phyloP scores from a whole-genome alignment of 257 asterid genomes.

The Solanum tacnaense region DNA sequence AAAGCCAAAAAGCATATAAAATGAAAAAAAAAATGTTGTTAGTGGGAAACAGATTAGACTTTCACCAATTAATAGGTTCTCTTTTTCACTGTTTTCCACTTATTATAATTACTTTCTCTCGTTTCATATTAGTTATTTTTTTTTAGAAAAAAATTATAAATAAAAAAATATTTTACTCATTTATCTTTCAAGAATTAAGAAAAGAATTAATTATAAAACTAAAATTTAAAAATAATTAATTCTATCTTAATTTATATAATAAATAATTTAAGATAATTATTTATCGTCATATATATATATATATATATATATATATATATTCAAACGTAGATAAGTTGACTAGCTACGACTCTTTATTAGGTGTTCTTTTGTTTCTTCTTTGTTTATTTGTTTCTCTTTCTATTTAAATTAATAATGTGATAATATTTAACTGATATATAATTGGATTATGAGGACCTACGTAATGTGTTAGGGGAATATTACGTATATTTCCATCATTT shows the following conservation, averaged over 20 bases:
- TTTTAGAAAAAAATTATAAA: too few species aligned
- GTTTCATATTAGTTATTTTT: not conserved
- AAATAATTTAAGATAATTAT: too few species aligned
- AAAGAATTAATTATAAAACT: too few species aligned
- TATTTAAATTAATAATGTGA: not conserved
- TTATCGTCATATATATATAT: too few species aligned
- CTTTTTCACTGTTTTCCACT: not conserved
- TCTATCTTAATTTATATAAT: too few species aligned
- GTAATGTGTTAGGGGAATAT: too few species aligned
- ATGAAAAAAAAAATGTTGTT: too few species aligned
- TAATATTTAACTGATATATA: not conserved
- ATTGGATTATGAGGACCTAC: too few species aligned
- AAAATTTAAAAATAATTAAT: too few species aligned
- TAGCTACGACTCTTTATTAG: not conserved
- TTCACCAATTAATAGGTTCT: not conserved
- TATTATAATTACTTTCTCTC: not conserved
- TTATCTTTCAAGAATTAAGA: too few species aligned
- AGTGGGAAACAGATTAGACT: not conserved
- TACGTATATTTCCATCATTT: accelerated
- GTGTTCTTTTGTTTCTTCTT: not conserved
- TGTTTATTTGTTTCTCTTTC: not conserved
- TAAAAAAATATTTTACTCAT: too few species aligned
- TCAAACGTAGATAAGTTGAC: not conserved
- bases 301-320: too few species aligned
- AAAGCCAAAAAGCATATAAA: not conserved